Evolutionary conservation across 1,284 basidiomycete species (phyloP).

Genomic region (Pseudozyma tsukubaensis): DNA sequence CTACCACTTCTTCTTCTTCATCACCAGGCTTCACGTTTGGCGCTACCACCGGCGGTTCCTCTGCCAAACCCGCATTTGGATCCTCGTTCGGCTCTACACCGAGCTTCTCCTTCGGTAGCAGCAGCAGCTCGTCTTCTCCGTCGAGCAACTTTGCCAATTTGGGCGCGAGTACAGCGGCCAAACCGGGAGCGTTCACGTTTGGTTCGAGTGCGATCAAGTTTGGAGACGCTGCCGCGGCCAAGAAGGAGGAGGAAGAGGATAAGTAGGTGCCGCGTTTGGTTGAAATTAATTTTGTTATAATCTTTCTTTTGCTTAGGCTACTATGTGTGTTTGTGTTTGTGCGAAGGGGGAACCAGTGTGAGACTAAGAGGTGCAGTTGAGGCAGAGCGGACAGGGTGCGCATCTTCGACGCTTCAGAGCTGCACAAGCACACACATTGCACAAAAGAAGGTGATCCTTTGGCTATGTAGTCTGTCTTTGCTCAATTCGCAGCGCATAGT

Average conservation of each 20-base stretch:
- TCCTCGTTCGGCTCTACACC: constrained; percentile 13
- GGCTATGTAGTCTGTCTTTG: too few species aligned
- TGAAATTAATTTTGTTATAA: neutral
- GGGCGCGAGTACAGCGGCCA: constrained; percentile 20
- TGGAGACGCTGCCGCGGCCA: constrained; percentile 17
- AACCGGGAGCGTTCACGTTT: constrained; percentile 41
- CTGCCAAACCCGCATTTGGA: constrained; percentile 12
- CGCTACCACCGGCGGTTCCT: neutral
- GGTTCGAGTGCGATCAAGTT: constrained; percentile 35
- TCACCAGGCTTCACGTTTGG: constrained; percentile 28
- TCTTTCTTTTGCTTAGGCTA: too few species aligned
- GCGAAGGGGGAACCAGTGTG: neutral
- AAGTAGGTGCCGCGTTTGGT: neutral
- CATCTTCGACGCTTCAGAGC: too few species aligned
- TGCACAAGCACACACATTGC: too few species aligned
- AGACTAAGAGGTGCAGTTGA: too few species aligned
- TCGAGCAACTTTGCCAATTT: constrained; percentile 34
- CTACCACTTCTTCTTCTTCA: constrained; percentile 6
- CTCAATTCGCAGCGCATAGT: too few species aligned
- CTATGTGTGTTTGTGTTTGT: neutral
- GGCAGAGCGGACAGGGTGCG: too few species aligned
- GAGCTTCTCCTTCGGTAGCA: constrained; percentile 21
- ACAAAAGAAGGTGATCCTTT: neutral
- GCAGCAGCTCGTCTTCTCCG: constrained; percentile 3
- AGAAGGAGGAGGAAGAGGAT: constrained; percentile 10